A percentile compares a stretch with the other conserved stretches of the same genome.
phyloP scores from a whole-genome alignment of 441 rosid genomes.

The Jatropha podagrica region DNA sequence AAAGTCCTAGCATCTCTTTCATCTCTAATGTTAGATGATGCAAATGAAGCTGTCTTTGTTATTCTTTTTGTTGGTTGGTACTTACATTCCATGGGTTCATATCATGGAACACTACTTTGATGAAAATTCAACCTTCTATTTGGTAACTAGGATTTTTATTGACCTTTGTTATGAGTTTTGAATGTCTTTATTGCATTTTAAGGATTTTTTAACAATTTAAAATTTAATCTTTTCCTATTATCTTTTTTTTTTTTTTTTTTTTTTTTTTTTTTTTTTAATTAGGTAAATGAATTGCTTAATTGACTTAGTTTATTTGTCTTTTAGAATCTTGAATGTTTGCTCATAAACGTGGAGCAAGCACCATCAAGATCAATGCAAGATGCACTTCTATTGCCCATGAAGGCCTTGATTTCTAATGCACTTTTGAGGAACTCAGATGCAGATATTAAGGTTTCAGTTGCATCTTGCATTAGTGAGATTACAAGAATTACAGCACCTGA shows the following conservation, averaged over 20 bases:
- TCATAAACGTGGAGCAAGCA: slow-evolving; percentile 78
- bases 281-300: not conserved
- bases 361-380: slow-evolving; percentile 66
- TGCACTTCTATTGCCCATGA: slow-evolving; percentile 66
- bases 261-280: not conserved
- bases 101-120: not conserved
- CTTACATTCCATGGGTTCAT: not conserved
- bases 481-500: slow-evolving; percentile 98
- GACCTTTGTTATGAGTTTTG: not conserved
- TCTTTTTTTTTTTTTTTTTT: not conserved
- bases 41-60: not conserved
- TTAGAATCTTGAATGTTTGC: slow-evolving; percentile 61
- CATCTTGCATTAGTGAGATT: slow-evolving; percentile 89
- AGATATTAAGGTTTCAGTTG: slow-evolving; percentile 78
- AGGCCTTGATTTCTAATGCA: slow-evolving; percentile 60
- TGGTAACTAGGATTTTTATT: not conserved
- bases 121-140: not conserved
- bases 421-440: slow-evolving; percentile 65
- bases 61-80: not conserved
- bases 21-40: not conserved
- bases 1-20: not conserved
- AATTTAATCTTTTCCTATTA: not conserved
- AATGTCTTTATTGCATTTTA: not conserved
- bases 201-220: not conserved
- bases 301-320: slow-evolving; percentile 17